phyloP scores from a whole-genome alignment of 306 rosid genomes.

The Macrotyloma uniflorum region DNA sequence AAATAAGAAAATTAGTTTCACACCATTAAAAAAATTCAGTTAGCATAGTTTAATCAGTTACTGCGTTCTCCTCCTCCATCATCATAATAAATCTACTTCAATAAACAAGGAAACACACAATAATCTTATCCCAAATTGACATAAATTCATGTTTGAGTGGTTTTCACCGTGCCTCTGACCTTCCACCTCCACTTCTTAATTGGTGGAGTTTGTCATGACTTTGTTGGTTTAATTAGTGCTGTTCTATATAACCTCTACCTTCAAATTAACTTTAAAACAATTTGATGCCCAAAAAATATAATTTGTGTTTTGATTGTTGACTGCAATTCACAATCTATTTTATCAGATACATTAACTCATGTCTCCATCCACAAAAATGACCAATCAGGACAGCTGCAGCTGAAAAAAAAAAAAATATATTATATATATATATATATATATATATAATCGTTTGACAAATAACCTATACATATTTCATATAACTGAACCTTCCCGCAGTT shows the following conservation, averaged over 20 bases:
- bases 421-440: too few relatives aligned
- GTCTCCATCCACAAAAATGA: not conserved
- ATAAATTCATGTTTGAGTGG: not conserved
- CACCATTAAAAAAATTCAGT: too few relatives aligned
- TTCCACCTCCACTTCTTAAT: not conserved
- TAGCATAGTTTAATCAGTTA: too few relatives aligned
- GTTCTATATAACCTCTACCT: not conserved
- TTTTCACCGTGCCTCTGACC: not conserved
- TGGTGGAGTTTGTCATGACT: not conserved
- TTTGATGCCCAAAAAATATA: not conserved
- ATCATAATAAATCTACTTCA: not conserved
- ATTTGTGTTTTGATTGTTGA: not conserved
- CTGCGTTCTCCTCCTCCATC: too few relatives aligned
- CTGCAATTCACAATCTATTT: not conserved
- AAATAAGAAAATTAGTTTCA: too few relatives aligned
- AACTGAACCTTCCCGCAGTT: not conserved
- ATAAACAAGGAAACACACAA: not conserved
- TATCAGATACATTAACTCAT: not conserved
- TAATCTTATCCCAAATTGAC: not conserved
- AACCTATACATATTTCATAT: not conserved
- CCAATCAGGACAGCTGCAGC: not conserved
- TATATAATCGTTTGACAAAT: not conserved
- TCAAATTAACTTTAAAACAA: not conserved
- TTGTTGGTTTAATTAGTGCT: not conserved
- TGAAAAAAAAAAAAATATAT: too few relatives aligned